These are phyloP conservation scores for Serendipita sp. DNA, from an alignment of 768 basidiomycete species.

Conservation along the genomic window DNA sequence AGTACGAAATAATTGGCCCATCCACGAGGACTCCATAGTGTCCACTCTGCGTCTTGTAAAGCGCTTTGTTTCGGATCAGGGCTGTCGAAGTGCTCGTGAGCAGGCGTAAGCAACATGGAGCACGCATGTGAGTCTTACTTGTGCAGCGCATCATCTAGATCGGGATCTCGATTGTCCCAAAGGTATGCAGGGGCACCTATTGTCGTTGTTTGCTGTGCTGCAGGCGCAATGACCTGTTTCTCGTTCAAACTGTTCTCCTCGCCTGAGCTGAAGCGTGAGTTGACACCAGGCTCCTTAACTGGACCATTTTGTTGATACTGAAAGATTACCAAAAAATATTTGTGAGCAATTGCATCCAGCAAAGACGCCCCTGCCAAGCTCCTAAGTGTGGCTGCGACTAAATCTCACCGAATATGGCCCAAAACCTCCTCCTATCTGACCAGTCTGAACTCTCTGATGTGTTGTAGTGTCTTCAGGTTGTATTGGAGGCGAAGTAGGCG, in stretches of 20 bases:
- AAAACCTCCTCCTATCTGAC: conserved; percentile 62
- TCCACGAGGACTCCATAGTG: conserved; percentile 66
- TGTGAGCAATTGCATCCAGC: neutral
- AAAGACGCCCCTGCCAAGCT: no score
- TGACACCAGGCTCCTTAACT: neutral
- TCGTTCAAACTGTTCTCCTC: neutral
- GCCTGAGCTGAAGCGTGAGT: neutral
- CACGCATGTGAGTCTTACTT: conserved; percentile 23
- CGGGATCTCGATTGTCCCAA: conserved; percentile 42
- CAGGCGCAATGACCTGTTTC: conserved; percentile 5
- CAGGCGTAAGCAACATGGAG: neutral
- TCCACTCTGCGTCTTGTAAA: conserved; percentile 41
- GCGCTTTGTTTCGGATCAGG: conserved; percentile 62
- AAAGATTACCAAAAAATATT: neutral
- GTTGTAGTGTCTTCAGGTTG: neutral
- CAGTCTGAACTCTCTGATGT: conserved; percentile 60
- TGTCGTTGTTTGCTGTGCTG: conserved; percentile 37
- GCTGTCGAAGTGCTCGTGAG: conserved; percentile 9
- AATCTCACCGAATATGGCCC: conserved; percentile 70
- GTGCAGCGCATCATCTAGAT: conserved; percentile 81
- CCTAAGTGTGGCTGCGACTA: neutral
- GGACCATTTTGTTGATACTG: neutral
- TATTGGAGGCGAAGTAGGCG: neutral
- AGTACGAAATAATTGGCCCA: conserved; percentile 68
- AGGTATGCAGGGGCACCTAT: conserved; percentile 20